Evolutionary conservation across 768 basidiomycete genomes (phyloP).

Genomic region (Panus rudis): DNA sequence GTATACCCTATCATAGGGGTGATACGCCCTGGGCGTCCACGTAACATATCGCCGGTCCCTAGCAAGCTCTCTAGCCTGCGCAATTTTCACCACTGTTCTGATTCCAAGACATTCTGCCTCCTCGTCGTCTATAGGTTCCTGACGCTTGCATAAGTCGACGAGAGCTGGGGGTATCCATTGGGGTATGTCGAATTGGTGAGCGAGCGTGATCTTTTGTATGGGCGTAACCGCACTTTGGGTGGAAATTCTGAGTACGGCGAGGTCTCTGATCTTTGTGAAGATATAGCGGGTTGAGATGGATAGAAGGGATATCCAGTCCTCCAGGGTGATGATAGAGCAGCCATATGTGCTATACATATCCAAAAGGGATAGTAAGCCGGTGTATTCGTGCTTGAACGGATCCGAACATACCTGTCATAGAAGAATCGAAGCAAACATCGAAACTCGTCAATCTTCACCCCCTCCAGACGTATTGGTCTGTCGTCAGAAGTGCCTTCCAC

Average conservation of each 20-base stretch:
- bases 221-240: constrained; percentile 20
- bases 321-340: constrained; percentile 10
- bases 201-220: constrained; percentile 14
- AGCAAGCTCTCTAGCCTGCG: constrained; percentile 19
- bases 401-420: constrained; percentile 28
- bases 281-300: constrained; percentile 33
- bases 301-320: constrained; percentile 31
- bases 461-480: constrained; percentile 26
- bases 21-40: not conserved
- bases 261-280: constrained; percentile 28
- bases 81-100: constrained; percentile 15
- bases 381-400: not conserved
- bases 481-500: constrained; percentile 28
- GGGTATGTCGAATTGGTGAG: constrained; percentile 6
- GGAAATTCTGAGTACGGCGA: constrained; percentile 25
- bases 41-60: constrained; percentile 11
- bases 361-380: not conserved
- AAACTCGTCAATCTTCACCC: constrained; percentile 28
- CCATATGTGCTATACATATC: constrained; percentile 10
- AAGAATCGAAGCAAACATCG: constrained; percentile 33
- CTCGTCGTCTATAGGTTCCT: constrained; percentile 14
- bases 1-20: constrained; percentile 6
- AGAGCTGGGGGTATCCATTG: constrained; percentile 20
- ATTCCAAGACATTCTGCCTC: constrained; percentile 21
- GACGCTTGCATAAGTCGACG: constrained; percentile 17